Percentiles rank a stretch among this genome's conserved stretches.
Evolutionary conservation across 108 stramenopile species (phyloP).

Genomic region (Epithemia pelagica): DNA sequence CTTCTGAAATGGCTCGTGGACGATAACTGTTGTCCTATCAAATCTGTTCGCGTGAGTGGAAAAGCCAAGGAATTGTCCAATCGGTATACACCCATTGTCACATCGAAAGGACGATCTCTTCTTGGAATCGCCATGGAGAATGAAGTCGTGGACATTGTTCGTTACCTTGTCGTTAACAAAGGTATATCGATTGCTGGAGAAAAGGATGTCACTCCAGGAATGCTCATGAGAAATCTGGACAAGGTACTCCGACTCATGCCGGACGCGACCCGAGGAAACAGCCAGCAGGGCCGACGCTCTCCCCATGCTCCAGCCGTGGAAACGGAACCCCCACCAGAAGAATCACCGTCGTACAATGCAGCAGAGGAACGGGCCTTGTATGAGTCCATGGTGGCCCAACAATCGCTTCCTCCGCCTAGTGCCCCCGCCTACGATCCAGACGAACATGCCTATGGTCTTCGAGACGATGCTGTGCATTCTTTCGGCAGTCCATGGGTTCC

Average conservation of each 20-base stretch:
- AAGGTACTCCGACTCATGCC: conserved; percentile 34
- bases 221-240: conserved; percentile 29
- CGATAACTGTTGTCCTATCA: conserved; percentile 53
- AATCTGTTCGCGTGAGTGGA: conserved; percentile 31
- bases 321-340: not conserved
- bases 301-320: not conserved
- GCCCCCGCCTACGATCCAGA: not conserved
- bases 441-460: no score
- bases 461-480: no score
- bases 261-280: not conserved
- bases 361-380: not conserved
- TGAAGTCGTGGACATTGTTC: conserved; percentile 49
- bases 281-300: not conserved
- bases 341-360: not conserved
- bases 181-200: conserved; percentile 45
- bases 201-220: conserved; percentile 44
- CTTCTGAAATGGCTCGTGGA: conserved; percentile 60
- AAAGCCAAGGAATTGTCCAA: conserved; percentile 14
- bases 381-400: not conserved
- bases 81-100: conserved; percentile 48
- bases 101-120: conserved; percentile 59
- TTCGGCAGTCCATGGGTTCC: not conserved
- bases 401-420: not conserved
- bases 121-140: conserved; percentile 61
- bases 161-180: conserved; percentile 77